Conservation (phyloP, 2,329 filamentous ascomycete species). For the Sporothrix euskadiensis region DNA sequence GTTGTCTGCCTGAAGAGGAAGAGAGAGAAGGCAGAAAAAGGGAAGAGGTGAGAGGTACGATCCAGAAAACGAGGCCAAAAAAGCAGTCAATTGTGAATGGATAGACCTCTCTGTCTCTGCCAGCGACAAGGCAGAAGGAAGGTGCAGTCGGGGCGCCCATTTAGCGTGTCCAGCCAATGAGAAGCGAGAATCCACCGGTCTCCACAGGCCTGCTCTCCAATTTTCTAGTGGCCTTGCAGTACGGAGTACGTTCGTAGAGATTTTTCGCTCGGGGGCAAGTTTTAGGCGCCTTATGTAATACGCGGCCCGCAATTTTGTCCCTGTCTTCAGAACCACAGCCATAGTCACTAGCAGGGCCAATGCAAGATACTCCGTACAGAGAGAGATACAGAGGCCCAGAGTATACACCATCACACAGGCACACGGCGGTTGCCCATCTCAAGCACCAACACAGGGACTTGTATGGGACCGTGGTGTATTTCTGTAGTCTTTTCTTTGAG, state of each 20-base stretch:
- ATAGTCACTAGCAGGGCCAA: too few species aligned
- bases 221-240: slow-evolving; percentile 9
- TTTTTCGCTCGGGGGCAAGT: slow-evolving; percentile 6
- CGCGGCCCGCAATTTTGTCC: not conserved
- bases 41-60: not conserved
- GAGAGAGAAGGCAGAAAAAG: not conserved
- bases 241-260: not conserved
- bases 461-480: not conserved
- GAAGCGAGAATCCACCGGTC: not conserved
- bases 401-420: not conserved
- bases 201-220: not conserved
- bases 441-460: not conserved
- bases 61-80: slow-evolving; percentile 4
- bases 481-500: not conserved
- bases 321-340: not conserved
- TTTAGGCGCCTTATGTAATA: slow-evolving; percentile 23
- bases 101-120: not conserved
- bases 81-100: not conserved
- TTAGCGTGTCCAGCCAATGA: slow-evolving; percentile 12
- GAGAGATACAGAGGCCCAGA: not conserved
- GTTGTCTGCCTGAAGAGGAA: not conserved
- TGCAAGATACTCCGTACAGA: not conserved
- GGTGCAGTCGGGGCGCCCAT: not conserved
- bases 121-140: not conserved
- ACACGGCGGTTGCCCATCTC: not conserved